Conservation (phyloP, 495 filamentous ascomycete species). For the Usnea hakonensis region DNA sequence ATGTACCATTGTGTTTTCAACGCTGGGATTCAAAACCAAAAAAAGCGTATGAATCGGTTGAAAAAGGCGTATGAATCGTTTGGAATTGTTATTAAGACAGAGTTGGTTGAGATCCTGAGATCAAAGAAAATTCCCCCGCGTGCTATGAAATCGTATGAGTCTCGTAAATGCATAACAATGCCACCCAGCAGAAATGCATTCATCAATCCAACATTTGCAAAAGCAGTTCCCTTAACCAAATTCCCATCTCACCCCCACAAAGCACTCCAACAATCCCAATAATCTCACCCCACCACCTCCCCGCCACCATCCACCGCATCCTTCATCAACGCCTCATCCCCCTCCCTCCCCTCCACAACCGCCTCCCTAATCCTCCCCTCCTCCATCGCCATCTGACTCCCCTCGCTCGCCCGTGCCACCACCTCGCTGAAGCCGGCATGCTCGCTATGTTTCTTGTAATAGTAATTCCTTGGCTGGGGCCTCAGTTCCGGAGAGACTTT, state of each 20-base stretch:
- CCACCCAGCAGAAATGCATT: background rate
- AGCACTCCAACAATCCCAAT: background rate
- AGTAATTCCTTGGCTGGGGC: constrained; percentile 64
- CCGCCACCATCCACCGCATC: background rate
- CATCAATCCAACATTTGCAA: background rate
- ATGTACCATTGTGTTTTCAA: background rate
- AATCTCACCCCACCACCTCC: background rate
- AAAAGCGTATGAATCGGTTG: background rate
- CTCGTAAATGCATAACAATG: background rate
- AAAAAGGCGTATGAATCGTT: background rate
- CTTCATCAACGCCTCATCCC: background rate
- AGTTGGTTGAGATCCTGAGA: background rate
- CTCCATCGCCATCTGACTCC: constrained; percentile 9
- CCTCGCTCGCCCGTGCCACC: constrained; percentile 21
- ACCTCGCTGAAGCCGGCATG: constrained; percentile 47
- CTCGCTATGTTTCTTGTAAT: constrained; percentile 52
- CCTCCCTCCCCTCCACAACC: background rate
- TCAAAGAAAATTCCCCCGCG: too few relatives aligned
- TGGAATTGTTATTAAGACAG: background rate
- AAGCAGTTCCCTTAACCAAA: background rate
- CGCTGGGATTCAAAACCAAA: too few relatives aligned
- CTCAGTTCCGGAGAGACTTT: constrained; percentile 57
- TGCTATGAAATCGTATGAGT: background rate
- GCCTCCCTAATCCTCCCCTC: constrained; percentile 2
- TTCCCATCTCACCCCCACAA: background rate